Percentiles rank a stretch among this genome's conserved stretches.
phyloP scores from a whole-genome alignment of 192 early-diverging fungal species.

The Chytriomyces sp. region DNA sequence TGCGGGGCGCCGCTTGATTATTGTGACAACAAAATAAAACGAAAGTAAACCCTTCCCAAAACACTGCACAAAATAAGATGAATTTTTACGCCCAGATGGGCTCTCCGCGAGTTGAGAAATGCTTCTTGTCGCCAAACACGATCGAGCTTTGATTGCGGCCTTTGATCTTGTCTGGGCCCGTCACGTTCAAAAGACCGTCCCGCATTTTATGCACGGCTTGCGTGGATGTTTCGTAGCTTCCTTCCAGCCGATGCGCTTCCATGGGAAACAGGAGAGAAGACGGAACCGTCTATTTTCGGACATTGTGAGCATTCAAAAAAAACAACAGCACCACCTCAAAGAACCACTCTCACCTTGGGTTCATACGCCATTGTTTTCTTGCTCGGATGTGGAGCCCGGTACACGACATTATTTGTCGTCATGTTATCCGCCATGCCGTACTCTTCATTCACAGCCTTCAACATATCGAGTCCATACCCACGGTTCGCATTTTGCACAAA shows the following conservation, averaged over 20 bases:
- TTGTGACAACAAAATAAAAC: background rate
- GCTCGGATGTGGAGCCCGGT: background rate
- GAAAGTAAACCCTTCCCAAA: background rate
- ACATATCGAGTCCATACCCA: conserved; percentile 14
- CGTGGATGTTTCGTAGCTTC: conserved; percentile 34
- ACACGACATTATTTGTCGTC: conserved; percentile 41
- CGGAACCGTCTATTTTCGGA: conserved; percentile 4
- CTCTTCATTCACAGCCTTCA: conserved; percentile 24
- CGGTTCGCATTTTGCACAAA: conserved; percentile 19
- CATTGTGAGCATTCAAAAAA: background rate
- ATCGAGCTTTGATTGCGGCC: conserved; percentile 18
- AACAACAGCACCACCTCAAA: background rate
- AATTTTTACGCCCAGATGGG: background rate
- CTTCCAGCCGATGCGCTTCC: conserved; percentile 4
- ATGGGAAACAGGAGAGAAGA: conserved; percentile 41
- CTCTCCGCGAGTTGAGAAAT: conserved; percentile 27
- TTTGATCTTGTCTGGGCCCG: conserved; percentile 1
- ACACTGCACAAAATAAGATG: too few relatives aligned
- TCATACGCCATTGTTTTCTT: conserved; percentile 13
- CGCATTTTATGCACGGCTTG: conserved; percentile 28
- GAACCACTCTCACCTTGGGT: conserved; percentile 8
- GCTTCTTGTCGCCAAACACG: conserved; percentile 26
- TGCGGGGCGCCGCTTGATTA: conserved; percentile 12
- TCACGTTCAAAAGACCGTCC: conserved; percentile 32
- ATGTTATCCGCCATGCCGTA: conserved; percentile 36